These are phyloP conservation scores for Rutstroemia sp. DNA, from an alignment of 2,329 filamentous ascomycete species.

Conservation along the genomic window DNA sequence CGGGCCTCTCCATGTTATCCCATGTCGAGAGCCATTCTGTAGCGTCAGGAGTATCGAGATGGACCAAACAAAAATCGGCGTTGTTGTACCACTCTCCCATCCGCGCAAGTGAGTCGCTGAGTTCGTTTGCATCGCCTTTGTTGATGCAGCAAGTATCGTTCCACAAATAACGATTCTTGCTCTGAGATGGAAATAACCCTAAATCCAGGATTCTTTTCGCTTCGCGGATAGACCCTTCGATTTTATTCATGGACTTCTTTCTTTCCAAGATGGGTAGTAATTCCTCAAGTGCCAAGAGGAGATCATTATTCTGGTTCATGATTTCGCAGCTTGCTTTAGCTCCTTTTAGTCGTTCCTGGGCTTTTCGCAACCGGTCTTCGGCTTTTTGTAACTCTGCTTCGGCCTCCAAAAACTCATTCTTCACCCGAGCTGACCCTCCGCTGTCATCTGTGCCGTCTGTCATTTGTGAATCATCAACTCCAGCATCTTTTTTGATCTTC, in stretches of 20 bases:
- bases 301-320: background rate
- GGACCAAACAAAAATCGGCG: conserved; percentile 29
- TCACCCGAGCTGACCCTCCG: background rate
- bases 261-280: conserved; percentile 10
- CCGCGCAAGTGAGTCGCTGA: conserved; percentile 27
- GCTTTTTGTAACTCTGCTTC: background rate
- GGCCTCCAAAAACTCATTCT: background rate
- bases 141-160: conserved; percentile 31
- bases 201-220: conserved; percentile 24
- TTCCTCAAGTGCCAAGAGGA: conserved; percentile 5
- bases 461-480: background rate
- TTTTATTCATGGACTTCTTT: conserved; percentile 27
- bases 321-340: background rate
- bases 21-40: conserved; percentile 23
- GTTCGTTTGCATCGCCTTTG: conserved; percentile 26
- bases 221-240: conserved; percentile 21
- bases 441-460: background rate
- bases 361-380: background rate
- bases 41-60: conserved; percentile 20
- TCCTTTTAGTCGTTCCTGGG: background rate
- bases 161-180: conserved; percentile 28
- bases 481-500: background rate
- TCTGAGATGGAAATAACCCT: conserved; percentile 22
- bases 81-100: conserved; percentile 31
- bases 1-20: conserved; percentile 14